phyloP scores from a whole-genome alignment of 805 yeast genomes.

The Kodamaea leandrae region DNA sequence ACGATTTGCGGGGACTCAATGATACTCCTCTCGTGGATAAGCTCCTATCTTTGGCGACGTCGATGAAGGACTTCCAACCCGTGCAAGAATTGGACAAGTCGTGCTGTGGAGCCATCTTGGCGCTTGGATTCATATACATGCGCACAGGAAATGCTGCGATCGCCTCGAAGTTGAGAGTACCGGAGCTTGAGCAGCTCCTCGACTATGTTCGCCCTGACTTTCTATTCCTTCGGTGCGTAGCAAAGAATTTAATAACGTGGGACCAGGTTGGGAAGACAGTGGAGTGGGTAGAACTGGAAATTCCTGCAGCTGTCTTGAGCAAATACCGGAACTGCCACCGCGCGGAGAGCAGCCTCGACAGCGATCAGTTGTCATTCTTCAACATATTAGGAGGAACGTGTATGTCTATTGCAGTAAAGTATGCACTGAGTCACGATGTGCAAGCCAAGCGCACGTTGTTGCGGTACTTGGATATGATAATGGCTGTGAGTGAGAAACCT shows the following conservation, averaged over 20 bases:
- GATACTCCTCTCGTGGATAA: conserved; percentile 65
- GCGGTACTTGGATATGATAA: conserved; percentile 51
- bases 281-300: conserved; percentile 56
- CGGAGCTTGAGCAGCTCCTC: conserved; percentile 54
- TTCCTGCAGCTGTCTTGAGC: conserved; percentile 47
- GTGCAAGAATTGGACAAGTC: conserved; percentile 58
- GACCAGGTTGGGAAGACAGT: conserved; percentile 46
- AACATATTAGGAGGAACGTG: conserved; percentile 74
- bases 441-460: conserved; percentile 56
- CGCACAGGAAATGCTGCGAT: conserved; percentile 59
- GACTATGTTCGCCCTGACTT: conserved; percentile 80
- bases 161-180: conserved; percentile 61
- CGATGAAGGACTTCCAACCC: conserved; percentile 63
- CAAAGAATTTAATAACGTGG: conserved; percentile 72
- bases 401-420: conserved; percentile 68
- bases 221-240: conserved; percentile 61
- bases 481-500: conserved; percentile 40
- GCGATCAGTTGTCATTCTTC: conserved; percentile 61
- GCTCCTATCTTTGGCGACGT: conserved; percentile 54
- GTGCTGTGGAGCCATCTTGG: conserved; percentile 71
- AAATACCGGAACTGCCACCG: conserved; percentile 26
- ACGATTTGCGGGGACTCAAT: conserved; percentile 52
- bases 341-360: conserved; percentile 35
- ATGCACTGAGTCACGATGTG: conserved; percentile 65
- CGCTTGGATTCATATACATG: conserved; percentile 70